These are phyloP conservation scores for Scheffersomyces amazonensis DNA, from an alignment of 805 yeast species.

Conservation along the genomic window DNA sequence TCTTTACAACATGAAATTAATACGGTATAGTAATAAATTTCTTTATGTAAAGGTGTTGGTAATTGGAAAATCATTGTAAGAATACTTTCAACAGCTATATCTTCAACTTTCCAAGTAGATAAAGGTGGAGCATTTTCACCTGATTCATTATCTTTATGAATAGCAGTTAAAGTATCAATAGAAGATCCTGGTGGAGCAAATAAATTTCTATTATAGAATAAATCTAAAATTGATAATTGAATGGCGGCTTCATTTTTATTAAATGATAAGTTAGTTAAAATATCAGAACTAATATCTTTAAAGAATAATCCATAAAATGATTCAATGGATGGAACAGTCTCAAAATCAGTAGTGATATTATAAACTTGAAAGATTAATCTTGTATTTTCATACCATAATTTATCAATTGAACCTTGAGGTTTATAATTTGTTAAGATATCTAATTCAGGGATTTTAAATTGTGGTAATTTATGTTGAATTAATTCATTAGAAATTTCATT, in stretches of 20 bases:
- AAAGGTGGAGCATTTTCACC: slow-evolving; percentile 41
- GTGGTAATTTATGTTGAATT: slow-evolving; percentile 41
- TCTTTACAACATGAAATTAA: slow-evolving; percentile 83
- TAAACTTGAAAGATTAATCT: slow-evolving; percentile 62
- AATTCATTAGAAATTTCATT: slow-evolving; percentile 37
- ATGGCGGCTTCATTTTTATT: slow-evolving; percentile 85
- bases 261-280: slow-evolving; percentile 78
- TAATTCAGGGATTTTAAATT: slow-evolving; percentile 29
- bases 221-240: slow-evolving; percentile 72
- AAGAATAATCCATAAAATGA: slow-evolving; percentile 50
- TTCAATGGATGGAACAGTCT: slow-evolving; percentile 50
- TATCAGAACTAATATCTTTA: slow-evolving; percentile 72
- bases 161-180: slow-evolving; percentile 58
- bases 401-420: slow-evolving; percentile 45
- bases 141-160: slow-evolving; percentile 38
- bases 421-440: slow-evolving; percentile 13
- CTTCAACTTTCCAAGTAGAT: slow-evolving; percentile 90
- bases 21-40: slow-evolving; percentile 78
- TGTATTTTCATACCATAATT: slow-evolving; percentile 61
- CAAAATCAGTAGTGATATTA: slow-evolving; percentile 50
- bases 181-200: slow-evolving; percentile 65
- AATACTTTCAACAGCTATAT: slow-evolving; percentile 79
- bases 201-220: slow-evolving; percentile 61
- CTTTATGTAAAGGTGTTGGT: slow-evolving; percentile 63
- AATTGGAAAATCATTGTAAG: slow-evolving; percentile 73